A percentile compares a stretch with the other conserved stretches of the same genome.
Evolutionary conservation across 768 basidiomycete genomes (phyloP).

Genomic region (Trametes coccinea): DNA sequence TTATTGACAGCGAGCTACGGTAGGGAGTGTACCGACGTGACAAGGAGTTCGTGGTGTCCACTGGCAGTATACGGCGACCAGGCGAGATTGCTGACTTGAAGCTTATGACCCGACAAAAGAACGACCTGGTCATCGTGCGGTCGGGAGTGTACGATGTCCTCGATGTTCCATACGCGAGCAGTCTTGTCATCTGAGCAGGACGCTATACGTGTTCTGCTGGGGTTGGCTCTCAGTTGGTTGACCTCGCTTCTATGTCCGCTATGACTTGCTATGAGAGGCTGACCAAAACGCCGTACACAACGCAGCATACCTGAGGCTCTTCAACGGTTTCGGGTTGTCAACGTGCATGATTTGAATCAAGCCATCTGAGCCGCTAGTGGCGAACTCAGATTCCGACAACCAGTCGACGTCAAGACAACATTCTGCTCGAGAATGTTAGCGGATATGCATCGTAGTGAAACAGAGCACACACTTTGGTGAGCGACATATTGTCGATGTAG

Average conservation of each 20-base stretch:
- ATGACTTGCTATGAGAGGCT: neutral
- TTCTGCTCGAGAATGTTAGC: constrained; percentile 39
- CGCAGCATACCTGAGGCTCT: constrained; percentile 60
- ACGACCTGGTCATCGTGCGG: constrained; percentile 35
- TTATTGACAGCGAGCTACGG: constrained; percentile 2
- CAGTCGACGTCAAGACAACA: constrained; percentile 84
- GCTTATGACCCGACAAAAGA: constrained; percentile 62
- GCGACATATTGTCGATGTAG: constrained; percentile 62
- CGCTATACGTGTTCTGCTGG: constrained; percentile 64
- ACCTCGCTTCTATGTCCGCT: constrained; percentile 79
- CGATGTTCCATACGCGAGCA: constrained; percentile 74
- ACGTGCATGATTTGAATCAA: constrained; percentile 62
- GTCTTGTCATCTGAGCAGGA: constrained; percentile 84
- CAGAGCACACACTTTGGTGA: constrained; percentile 56
- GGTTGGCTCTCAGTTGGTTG: constrained; percentile 74
- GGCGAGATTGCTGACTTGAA: constrained; percentile 62
- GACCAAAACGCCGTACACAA: constrained; percentile 7
- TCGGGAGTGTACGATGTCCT: constrained; percentile 40
- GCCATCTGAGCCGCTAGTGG: constrained; percentile 71
- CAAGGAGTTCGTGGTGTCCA: constrained; percentile 60
- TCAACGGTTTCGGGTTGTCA: constrained; percentile 52
- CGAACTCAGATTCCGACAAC: constrained; percentile 70
- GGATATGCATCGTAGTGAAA: too few species aligned
- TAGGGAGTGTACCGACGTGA: constrained; percentile 53
- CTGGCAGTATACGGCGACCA: constrained; percentile 64